Evolutionary conservation across 2,329 filamentous ascomycete genomes (phyloP).

Genomic region (Colletotrichum higginsianum): DNA sequence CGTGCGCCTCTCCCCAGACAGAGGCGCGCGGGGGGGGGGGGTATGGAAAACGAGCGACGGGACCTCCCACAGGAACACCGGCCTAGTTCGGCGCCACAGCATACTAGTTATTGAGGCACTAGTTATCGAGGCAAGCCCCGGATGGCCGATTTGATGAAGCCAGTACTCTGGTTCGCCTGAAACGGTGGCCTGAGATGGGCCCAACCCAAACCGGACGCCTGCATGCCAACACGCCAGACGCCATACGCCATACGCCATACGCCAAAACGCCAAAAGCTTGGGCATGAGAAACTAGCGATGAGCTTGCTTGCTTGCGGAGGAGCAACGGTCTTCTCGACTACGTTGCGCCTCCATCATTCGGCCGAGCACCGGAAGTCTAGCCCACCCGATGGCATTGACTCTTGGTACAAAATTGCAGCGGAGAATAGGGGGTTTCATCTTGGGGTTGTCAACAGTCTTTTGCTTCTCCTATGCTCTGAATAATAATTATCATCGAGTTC

Average conservation of each 20-base stretch:
- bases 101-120: neutral
- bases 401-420: no score
- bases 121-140: neutral
- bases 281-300: neutral
- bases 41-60: neutral
- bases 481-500: no score
- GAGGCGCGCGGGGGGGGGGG: no score
- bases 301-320: neutral
- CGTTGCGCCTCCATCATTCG: no score
- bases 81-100: neutral
- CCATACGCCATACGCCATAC: slow-evolving; percentile 6
- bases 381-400: no score
- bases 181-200: neutral
- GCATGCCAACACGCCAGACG: neutral
- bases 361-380: no score
- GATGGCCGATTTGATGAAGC: slow-evolving; percentile 9
- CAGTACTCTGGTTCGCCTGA: slow-evolving; percentile 17
- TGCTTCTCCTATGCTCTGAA: no score
- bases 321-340: neutral
- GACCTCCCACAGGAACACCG: neutral
- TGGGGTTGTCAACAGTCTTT: no score
- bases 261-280: neutral
- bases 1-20: neutral
- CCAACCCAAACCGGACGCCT: neutral
- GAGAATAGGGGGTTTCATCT: no score